Percentiles rank a stretch among this genome's conserved stretches.
phyloP scores from a whole-genome alignment of 139 green algal species.

The Haematococcus lacustris region DNA sequence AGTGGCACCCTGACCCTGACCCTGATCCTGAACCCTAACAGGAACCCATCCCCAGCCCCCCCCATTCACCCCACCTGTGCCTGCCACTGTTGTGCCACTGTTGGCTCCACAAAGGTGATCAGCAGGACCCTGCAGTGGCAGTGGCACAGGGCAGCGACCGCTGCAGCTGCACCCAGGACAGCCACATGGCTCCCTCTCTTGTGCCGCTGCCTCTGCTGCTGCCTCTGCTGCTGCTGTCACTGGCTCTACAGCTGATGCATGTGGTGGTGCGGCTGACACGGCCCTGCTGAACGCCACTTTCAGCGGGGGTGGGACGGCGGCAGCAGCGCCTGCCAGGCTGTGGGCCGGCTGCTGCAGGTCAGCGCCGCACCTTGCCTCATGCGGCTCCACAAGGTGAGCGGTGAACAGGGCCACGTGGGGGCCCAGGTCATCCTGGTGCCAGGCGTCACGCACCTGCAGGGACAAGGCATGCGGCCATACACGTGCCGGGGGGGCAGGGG shows the following conservation, averaged over 20 bases:
- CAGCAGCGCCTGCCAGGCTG: too few species aligned
- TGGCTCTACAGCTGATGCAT: neutral
- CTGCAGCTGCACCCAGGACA: neutral
- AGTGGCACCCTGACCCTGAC: too few species aligned
- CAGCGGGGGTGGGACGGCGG: too few species aligned
- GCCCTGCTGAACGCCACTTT: neutral
- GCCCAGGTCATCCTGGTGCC: constrained; percentile 26
- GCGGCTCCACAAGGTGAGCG: constrained; percentile 31
- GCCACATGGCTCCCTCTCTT: neutral
- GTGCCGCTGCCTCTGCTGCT: too few species aligned
- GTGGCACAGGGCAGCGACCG: neutral
- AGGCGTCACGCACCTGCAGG: constrained; percentile 12
- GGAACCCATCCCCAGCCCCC: too few species aligned
- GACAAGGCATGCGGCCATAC: neutral
- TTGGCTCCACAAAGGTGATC: constrained; percentile 16
- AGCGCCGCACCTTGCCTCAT: constrained; percentile 20
- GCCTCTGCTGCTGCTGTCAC: too few species aligned
- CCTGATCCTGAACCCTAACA: too few species aligned
- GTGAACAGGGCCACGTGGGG: constrained; percentile 12
- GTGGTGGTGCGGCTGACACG: neutral
- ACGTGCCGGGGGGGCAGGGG: too few species aligned
- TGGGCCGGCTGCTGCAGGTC: too few species aligned
- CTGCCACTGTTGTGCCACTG: too few species aligned
- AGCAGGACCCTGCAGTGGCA: constrained; percentile 12
- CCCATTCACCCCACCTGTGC: too few species aligned